Evolutionary conservation across 1,284 basidiomycete species (phyloP), one percentile per base, ranked within the genome.

Genomic region (Ganoderma meredithae): DNA sequence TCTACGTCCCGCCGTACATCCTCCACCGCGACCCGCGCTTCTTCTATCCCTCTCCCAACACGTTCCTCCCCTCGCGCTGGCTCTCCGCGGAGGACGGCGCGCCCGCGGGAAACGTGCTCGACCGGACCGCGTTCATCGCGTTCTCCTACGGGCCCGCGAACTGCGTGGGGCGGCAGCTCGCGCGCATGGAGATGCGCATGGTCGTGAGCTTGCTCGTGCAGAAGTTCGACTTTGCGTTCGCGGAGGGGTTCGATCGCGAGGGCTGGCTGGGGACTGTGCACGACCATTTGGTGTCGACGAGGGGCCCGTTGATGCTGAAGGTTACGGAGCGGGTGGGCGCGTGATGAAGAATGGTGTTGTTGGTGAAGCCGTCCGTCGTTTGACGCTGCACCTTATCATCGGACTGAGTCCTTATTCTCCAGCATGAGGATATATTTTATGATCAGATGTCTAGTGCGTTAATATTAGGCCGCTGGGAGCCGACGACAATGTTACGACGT

Each of bases 151-250:
- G 77, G 7, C 70, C 75, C 10, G 66, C 74, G 33, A 78, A 72
- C 63, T 79, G 79, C 68, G 76, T 76, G 1, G 78, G 77, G 0
- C 76, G 76, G 60, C 68, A 71, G 56, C 72, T 80, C 25, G 79
- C 79, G 12, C 49, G 73, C 66, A 69, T 49, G 61, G 61, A 62
- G 44, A 62, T 62, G 44, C 65, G 71, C 5, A 71, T 72, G 58
- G 71, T 78, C 13, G 43, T 75, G 25, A 68, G 67, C 53, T 10
- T 59, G 64, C 47, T 76, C 40, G 55, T 78, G 66, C 77, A 73
- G 52, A 69, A 67, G 41, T 74, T 79, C 49, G 73, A 77, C 8
- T 58, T 76, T 55, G 43, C 60, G 43, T 71, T 74, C 49, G 69
- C 69, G 31, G 65, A 69, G 36, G 71, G 69, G 39, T 74, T 60